Conservation (phyloP, 352 stramenopile species). For the Phytophthora lateralis region DNA sequence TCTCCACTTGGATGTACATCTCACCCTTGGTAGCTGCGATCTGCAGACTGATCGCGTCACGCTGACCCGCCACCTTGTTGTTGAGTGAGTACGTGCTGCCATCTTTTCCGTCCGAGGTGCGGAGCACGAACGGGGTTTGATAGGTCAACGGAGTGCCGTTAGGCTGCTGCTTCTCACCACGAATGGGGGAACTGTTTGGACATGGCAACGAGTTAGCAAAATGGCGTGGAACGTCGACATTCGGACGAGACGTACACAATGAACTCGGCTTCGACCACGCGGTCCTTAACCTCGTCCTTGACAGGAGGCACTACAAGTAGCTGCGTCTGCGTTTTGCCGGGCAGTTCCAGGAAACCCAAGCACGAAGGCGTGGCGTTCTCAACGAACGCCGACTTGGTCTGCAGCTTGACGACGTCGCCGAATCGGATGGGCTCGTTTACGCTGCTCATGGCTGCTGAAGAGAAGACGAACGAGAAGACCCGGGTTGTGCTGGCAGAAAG, state of each 20-base stretch:
- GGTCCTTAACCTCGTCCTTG: slow-evolving; percentile 45
- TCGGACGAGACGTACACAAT: slow-evolving; percentile 56
- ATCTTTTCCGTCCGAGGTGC: slow-evolving; percentile 52
- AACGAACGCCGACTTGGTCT: slow-evolving; percentile 43
- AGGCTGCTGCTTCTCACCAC: slow-evolving; percentile 52
- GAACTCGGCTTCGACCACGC: slow-evolving; percentile 65
- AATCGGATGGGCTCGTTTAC: slow-evolving; percentile 47
- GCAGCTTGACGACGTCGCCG: slow-evolving; percentile 59
- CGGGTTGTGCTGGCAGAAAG: slow-evolving; percentile 6
- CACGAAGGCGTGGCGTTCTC: slow-evolving; percentile 14
- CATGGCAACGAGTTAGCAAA: slow-evolving; percentile 7
- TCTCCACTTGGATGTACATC: slow-evolving; percentile 73
- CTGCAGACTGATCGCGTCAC: slow-evolving; percentile 65
- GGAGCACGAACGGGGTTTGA: slow-evolving; percentile 71
- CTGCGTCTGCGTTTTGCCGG: slow-evolving; percentile 39
- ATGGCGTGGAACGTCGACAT: background rate
- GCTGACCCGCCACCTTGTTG: slow-evolving; percentile 67
- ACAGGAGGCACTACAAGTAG: slow-evolving; percentile 62
- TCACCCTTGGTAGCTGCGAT: slow-evolving; percentile 61
- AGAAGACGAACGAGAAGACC: slow-evolving; percentile 4
- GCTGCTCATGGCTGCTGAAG: slow-evolving; percentile 28
- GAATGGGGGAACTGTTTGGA: slow-evolving; percentile 38
- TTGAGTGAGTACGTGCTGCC: slow-evolving; percentile 74
- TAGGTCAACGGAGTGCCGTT: slow-evolving; percentile 63
- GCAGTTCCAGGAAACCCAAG: slow-evolving; percentile 63